Base-by-base conservation (phyloP, 2,329 filamentous ascomycete genomes). In the Leptographium procerum region DNA sequence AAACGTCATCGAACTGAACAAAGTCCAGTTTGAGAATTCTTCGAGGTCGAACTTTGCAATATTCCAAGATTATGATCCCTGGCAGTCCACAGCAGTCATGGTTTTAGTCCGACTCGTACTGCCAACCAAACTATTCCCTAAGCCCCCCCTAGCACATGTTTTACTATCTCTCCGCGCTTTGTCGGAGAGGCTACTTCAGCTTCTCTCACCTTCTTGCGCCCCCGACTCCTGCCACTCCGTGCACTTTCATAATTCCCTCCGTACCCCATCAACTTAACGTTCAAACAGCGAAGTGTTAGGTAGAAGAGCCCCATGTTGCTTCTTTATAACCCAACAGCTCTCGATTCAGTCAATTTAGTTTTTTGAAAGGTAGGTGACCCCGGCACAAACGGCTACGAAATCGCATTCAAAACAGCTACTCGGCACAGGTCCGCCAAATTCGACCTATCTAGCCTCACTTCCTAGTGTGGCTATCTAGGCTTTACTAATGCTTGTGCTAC, bases 1-100 rank as follows among this genome's bases (percentile, higher is more conserved):
- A 83, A 81, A 71, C 79, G 79, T 65, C 75, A 73, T 66, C 78
- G 79, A 59, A 73, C 70, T 59, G 59, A 59, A 24, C 40, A 58
- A 29, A 31, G 55, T n/a, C 58, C 60, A n/a, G 26, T 26, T 10
- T 61, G 28, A 61, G 16, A 14, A 6, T 3, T 29, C 33, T n/a
- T 24, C 19, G 57, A 14, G 6, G 24, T 9, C 47, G 13, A 14
- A 16, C 29, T n/a, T 16, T 13, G 13, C 47, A 29, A 31, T 19
- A 50, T 50, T n/a, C 22, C 13, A 48, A 26, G 22, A 4, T 22
- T 24, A 1, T n/a, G 14, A 19, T 16, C 26, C 16, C 19, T 9
- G 5, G 26, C 24, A 28, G 13, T 16, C 14, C 7, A 16, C 26
- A 14, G 26, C 47, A 50, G 47, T 29, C 26, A 29, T 7, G 26